Conservation (phyloP, 306 rosid species). For the Fragaria ananassa region DNA sequence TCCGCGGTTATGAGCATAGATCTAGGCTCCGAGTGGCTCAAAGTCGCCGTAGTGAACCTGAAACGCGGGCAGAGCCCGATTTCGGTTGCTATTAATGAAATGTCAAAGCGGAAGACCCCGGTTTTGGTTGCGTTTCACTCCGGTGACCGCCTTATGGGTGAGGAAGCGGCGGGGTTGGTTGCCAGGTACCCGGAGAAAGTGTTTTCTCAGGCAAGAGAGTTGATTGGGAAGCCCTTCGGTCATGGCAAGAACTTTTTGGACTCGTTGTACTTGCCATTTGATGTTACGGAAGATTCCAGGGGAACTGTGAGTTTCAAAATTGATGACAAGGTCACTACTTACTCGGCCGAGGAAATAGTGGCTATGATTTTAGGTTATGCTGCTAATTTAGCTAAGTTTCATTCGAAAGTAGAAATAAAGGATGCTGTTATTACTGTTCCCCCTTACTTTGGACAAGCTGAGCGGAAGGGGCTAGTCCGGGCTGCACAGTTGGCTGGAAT, state of each 20-base stretch:
- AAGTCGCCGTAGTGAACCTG: constrained; percentile 91
- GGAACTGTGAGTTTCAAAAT: constrained; percentile 55
- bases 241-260: constrained; percentile 45
- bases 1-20: constrained; percentile 91
- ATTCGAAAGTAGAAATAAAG: constrained; percentile 69
- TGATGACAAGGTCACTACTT: constrained; percentile 44
- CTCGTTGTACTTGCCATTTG: constrained; percentile 70
- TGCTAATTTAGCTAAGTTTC: constrained; percentile 68
- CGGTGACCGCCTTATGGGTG: constrained; percentile 74
- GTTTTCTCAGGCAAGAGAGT: constrained; percentile 72
- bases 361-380: constrained; percentile 85
- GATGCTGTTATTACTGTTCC: constrained; percentile 91
- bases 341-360: constrained; percentile 69
- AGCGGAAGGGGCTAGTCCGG: constrained; percentile 68
- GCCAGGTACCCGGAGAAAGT: constrained; percentile 91
- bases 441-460: constrained; percentile 92
- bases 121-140: constrained; percentile 74
- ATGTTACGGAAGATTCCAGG: constrained; percentile 57
- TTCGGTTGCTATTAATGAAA: constrained; percentile 86
- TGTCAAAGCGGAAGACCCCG: constrained; percentile 95
- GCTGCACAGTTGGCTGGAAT: constrained; percentile 85
- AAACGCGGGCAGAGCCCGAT: constrained; percentile 93
- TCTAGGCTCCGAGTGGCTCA: constrained; percentile 90
- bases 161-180: constrained; percentile 85
- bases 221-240: constrained; percentile 66